phyloP scores from a whole-genome alignment of 768 basidiomycete genomes.

The Neoboletus brunneissimus region DNA sequence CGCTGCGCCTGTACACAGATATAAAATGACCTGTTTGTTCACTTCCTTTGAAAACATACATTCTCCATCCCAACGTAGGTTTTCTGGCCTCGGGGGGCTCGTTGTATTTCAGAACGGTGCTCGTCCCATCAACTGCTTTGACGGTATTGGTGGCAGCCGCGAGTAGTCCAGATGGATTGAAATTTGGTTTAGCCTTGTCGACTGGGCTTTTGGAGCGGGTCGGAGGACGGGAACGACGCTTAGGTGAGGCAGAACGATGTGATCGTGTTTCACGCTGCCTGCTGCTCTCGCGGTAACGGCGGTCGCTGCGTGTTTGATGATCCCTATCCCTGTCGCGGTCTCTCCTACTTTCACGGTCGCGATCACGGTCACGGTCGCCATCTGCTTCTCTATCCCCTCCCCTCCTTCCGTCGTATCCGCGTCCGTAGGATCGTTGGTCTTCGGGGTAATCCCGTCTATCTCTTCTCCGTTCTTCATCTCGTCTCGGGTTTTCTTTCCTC shows the following conservation, averaged over 20 bases:
- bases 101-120: constrained; percentile 91
- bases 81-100: constrained; percentile 98
- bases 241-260: constrained; percentile 60
- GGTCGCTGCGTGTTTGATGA: constrained; percentile 32
- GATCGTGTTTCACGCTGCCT: constrained; percentile 33
- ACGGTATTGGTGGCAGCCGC: constrained; percentile 97
- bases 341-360: constrained; percentile 14
- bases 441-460: constrained; percentile 16
- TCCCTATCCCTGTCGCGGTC: constrained; percentile 39
- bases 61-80: constrained; percentile 83
- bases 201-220: constrained; percentile 43
- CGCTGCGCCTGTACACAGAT: background rate
- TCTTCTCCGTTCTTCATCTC: constrained; percentile 24
- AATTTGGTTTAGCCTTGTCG: constrained; percentile 85
- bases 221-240: constrained; percentile 37
- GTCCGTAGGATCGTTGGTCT: constrained; percentile 19
- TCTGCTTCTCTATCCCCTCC: constrained; percentile 12
- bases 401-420: constrained; percentile 18
- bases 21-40: constrained; percentile 82
- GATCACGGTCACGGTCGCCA: constrained; percentile 7
- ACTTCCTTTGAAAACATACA: constrained; percentile 96
- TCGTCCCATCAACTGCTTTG: constrained; percentile 67
- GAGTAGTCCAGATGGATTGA: constrained; percentile 81
- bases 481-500: constrained; percentile 14
- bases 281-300: constrained; percentile 22